Conservation (phyloP, 2,329 filamentous ascomycete genomes). For the Cytospora schulzeri region DNA sequence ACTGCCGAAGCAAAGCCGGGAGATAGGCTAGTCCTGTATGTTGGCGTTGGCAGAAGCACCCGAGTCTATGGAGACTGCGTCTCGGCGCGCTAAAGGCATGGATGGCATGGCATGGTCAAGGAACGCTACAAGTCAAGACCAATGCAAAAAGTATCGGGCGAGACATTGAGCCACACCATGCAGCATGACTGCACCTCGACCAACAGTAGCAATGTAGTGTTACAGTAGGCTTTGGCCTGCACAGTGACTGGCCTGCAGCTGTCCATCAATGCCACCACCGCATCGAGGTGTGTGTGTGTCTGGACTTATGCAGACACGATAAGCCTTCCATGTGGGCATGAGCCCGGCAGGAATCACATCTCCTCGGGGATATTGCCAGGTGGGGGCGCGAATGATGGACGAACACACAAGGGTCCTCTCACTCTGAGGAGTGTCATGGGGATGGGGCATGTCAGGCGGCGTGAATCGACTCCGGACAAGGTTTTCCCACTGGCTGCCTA, state of each 20-base stretch:
- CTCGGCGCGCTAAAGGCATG: neutral
- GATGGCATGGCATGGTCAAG: too few species aligned
- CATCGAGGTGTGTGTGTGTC: neutral
- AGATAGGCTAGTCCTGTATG: neutral
- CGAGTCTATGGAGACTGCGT: neutral
- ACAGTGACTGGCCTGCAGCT: neutral
- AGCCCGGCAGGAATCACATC: neutral
- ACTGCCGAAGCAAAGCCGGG: neutral
- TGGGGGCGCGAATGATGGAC: neutral
- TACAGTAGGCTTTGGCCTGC: neutral
- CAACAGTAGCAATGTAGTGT: neutral
- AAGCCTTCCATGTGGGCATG: neutral
- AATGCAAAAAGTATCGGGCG: neutral
- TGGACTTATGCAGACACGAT: neutral
- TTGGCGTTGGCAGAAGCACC: conserved; percentile 8
- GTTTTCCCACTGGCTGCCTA: conserved; percentile 10
- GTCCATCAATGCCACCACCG: neutral
- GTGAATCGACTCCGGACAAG: neutral
- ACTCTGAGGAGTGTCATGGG: neutral
- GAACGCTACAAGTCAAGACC: neutral
- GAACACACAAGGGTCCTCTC: neutral
- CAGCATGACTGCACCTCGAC: neutral
- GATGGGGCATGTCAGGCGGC: neutral
- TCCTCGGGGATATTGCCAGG: neutral
- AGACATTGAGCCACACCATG: neutral